phyloP scores from a whole-genome alignment of 805 yeast species.

The Kurtzmaniella cleridarum region DNA sequence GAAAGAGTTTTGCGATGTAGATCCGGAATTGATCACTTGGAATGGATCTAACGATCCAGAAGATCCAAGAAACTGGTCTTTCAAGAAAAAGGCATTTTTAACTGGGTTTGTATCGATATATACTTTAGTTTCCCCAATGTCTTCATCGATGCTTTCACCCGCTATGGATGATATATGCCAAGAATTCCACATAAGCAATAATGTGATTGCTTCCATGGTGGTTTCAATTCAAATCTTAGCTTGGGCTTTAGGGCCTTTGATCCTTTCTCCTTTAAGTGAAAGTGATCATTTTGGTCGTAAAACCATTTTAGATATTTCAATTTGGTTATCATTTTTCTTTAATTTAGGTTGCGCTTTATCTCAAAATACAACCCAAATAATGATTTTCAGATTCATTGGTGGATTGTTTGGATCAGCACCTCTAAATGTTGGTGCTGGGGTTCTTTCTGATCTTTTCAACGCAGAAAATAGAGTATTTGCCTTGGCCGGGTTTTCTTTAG shows the following conservation, averaged over 20 bases:
- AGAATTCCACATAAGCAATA: slow-evolving; percentile 23
- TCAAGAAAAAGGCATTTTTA: slow-evolving; percentile 15
- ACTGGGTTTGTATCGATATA: slow-evolving; percentile 27
- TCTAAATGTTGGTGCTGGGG: slow-evolving; percentile 35
- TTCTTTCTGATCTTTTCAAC: slow-evolving; percentile 31
- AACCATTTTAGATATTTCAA: slow-evolving; percentile 25
- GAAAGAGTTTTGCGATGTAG: slow-evolving; percentile 24
- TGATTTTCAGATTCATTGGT: slow-evolving; percentile 28
- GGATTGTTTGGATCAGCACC: slow-evolving; percentile 37
- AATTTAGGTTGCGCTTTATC: slow-evolving; percentile 34
- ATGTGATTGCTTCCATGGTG: slow-evolving; percentile 22
- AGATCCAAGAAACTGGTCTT: slow-evolving; percentile 32
- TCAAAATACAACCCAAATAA: slow-evolving; percentile 25
- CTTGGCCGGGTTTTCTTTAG: slow-evolving; percentile 31
- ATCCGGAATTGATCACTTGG: slow-evolving; percentile 36
- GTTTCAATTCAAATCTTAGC: slow-evolving; percentile 34
- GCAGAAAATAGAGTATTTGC: slow-evolving; percentile 27
- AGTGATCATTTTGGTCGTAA: slow-evolving; percentile 31
- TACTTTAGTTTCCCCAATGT: slow-evolving; percentile 36
- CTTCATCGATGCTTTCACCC: slow-evolving; percentile 36
- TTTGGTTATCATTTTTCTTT: slow-evolving; percentile 30
- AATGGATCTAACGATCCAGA: slow-evolving; percentile 25
- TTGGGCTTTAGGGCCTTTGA: slow-evolving; percentile 36
- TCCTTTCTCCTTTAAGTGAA: slow-evolving; percentile 36
- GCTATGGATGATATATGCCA: slow-evolving; percentile 24